phyloP scores from a whole-genome alignment of 148 eudicot species.

The Vaccinium macrocarpon region DNA sequence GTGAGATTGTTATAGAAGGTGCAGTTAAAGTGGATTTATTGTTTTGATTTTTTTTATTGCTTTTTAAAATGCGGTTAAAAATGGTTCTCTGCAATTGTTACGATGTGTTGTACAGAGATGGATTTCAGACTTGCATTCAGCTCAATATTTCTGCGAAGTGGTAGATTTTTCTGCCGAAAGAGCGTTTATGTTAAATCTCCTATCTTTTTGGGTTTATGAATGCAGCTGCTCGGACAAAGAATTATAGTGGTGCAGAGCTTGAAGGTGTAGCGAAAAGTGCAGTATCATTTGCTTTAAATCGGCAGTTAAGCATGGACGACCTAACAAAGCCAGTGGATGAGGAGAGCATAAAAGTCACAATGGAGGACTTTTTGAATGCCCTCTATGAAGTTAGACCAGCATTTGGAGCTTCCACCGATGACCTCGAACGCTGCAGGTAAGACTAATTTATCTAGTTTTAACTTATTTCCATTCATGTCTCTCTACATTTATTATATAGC shows the following conservation, averaged over 20 bases:
- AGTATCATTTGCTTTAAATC: slow-evolving; percentile 87
- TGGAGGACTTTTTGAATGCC: slow-evolving; percentile 91
- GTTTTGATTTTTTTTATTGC: neutral
- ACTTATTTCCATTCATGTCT: neutral
- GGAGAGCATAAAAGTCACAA: slow-evolving; percentile 89
- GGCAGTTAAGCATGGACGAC: slow-evolving; percentile 89
- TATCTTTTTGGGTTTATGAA: neutral
- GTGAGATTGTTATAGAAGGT: neutral
- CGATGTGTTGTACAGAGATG: neutral
- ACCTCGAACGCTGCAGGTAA: slow-evolving; percentile 97
- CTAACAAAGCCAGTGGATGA: slow-evolving; percentile 92
- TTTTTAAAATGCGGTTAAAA: neutral
- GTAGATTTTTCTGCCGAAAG: neutral
- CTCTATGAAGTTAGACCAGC: slow-evolving; percentile 83
- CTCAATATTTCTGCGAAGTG: neutral
- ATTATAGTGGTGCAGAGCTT: slow-evolving; percentile 99
- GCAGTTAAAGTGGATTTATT: neutral
- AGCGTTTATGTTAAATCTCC: neutral
- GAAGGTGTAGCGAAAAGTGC: slow-evolving; percentile 99
- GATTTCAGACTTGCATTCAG: slow-evolving; percentile 1
- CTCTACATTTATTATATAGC: neutral
- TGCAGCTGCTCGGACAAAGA: slow-evolving; percentile 93
- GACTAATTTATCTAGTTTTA: slow-evolving; percentile 4
- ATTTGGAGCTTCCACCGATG: slow-evolving; percentile 95
- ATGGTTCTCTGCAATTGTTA: slow-evolving; percentile 2